phyloP scores from a whole-genome alignment of 208 protist species.

The Blechomonas ayalai region DNA sequence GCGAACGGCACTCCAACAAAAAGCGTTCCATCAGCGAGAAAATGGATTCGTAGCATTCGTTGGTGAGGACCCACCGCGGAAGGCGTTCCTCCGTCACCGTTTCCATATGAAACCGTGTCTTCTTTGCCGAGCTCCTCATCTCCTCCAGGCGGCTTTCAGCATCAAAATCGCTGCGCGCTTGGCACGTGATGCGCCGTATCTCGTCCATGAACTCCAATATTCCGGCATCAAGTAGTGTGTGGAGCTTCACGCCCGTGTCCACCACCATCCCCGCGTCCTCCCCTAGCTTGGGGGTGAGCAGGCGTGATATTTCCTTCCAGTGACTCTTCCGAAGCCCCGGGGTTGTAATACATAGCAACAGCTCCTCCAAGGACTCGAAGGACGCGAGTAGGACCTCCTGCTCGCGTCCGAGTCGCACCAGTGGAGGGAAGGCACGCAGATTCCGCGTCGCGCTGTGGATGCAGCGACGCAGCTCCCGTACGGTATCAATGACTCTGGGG shows the following conservation, averaged over 20 bases:
- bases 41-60: slow-evolving; percentile 21
- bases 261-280: slow-evolving; percentile 40
- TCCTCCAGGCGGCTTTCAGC: slow-evolving; percentile 68
- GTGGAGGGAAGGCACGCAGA: slow-evolving; percentile 54
- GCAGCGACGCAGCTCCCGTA: slow-evolving; percentile 65
- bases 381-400: slow-evolving; percentile 68
- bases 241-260: slow-evolving; percentile 49
- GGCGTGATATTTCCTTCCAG: slow-evolving; percentile 80
- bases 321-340: slow-evolving; percentile 79
- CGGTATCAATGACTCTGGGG: slow-evolving; percentile 55
- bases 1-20: slow-evolving; percentile 26
- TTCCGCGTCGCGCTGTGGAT: slow-evolving; percentile 64
- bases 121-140: slow-evolving; percentile 83
- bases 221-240: slow-evolving; percentile 53
- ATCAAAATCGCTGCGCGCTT: slow-evolving; percentile 68
- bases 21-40: slow-evolving; percentile 45
- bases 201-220: slow-evolving; percentile 48
- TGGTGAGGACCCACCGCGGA: slow-evolving; percentile 8
- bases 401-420: slow-evolving; percentile 68
- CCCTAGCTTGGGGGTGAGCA: slow-evolving; percentile 32
- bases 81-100: slow-evolving; percentile 8
- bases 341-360: slow-evolving; percentile 63
- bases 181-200: slow-evolving; percentile 46
- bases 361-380: slow-evolving; percentile 68
- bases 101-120: slow-evolving; percentile 55